Evolutionary conservation across 768 basidiomycete species (phyloP), one percentile per base, ranked within the genome.

Genomic region (Tulasnella sp.): DNA sequence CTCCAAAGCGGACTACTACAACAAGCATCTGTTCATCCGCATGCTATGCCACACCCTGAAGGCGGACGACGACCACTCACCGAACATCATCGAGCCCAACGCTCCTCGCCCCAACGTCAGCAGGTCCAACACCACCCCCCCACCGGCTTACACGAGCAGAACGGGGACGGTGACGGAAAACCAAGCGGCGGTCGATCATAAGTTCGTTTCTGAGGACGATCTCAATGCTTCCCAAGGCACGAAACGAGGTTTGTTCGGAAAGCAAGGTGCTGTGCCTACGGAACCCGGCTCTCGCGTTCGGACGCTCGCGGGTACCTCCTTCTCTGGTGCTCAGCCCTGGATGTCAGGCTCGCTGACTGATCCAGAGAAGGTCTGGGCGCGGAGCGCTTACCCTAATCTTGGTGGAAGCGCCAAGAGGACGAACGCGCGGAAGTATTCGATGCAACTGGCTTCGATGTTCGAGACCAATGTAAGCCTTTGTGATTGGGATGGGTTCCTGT

Each of bases 11-110:
- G 83, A 84, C 76, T 84, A 81, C 74, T 84, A 78, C 80, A 31
- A 28, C 22, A 75, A 83, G 80, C 93, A 94, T 83, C 89, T 95
- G 31, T 94, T 94, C 86, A 86, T 94, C 50, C 90, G 91, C 28
- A 86, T 93, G 46, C 88, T 94, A 34, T 90, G 90, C 81, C 93
- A 95, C 83, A 88, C 91, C 72, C 87, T 93, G 40, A 84, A 83
- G 31, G 73, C 50, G 5, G 76, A 72, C 50, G 78, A 64, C 54
- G 50, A 78, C 40, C 1, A 22, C 6, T 64, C 77, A 16, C 42
- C 78, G 46, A 81, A 82, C 22, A 81, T 85, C 8, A 84, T 85
- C 8, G 28, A 58, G 18, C 69, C 60, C 40, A 60, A 40, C 9
- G n/a, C 73, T n/a, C 48, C 37, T 28, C 24, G 46, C 1, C 34